Evolutionary conservation across 2,329 filamentous ascomycete genomes (phyloP), one percentile per base, ranked within the genome.

Genomic region (Cytospora chrysosperma): DNA sequence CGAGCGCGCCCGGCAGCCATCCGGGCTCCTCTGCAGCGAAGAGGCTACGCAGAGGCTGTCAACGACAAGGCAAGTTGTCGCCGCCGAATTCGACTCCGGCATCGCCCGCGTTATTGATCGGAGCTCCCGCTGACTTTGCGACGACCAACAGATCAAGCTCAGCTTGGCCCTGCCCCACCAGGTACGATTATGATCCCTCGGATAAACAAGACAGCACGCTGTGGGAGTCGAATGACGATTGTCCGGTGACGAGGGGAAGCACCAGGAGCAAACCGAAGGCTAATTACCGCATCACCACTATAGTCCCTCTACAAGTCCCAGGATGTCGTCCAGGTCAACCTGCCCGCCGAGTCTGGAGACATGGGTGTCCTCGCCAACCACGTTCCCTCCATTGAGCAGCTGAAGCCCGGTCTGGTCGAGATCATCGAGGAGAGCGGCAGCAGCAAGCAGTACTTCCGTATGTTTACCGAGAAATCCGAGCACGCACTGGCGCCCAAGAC

Each of bases 341-440:
- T 99, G 75, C 90, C 95, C 78, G 95, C 95, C 75, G 95, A 97
- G 80, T 96, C 93, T 68, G 95, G 95, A 78, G 95, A 98, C 74
- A 99, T 99, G 95, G 95, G 95, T 90, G 90, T 99, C 74, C 90
- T 99, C 76, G 95, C 95, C 78, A 96, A 95, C 86, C 95, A 99
- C 87, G 95, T 99, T 74, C 93, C 95, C 69, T 93, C 93, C 67
- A 98, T 99, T 76, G 95, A 99, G 86, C 95, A 99, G 85, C 86
- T 99, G 80, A 97, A 96, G 87, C 93, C 95, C 67, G 95, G 95
- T 75, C 82, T 98, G 71, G 86, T 99, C 71, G 94, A 98, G 85
- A 85, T 99, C 75, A 87, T 98, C 71, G 94, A 98, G 85, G 95
- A 99, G 86, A 86, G 82, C 75, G 91, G 92, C 75, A 84, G 84